Conservation (phyloP, 805 yeast genomes). For the Candida quercuum region DNA sequence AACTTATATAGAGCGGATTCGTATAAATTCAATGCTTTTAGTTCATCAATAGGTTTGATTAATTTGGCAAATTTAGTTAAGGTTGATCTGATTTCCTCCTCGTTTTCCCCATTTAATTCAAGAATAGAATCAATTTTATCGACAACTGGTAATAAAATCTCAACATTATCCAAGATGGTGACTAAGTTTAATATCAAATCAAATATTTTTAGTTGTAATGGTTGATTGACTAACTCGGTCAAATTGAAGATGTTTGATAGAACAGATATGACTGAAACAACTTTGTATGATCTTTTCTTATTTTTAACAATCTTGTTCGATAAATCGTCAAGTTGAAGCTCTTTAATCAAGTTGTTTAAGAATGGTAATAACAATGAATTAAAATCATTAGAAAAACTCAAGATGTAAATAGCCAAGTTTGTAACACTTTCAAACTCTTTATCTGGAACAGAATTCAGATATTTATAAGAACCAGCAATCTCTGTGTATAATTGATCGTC, state of each 20-base stretch:
- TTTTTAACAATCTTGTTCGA: conserved; percentile 2
- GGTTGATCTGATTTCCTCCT: conserved; percentile 1
- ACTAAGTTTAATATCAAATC: conserved; percentile 7
- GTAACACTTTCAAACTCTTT: conserved; percentile 22
- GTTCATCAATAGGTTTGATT: conserved; percentile 4
- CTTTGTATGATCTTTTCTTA: conserved; percentile 8
- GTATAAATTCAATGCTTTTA: conserved; percentile 1
- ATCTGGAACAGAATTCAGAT: conserved; percentile 17
- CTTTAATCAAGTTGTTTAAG: conserved; percentile 3
- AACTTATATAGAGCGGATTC: conserved; percentile 1
- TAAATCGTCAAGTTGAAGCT: not conserved
- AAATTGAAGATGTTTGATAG: conserved; percentile 19
- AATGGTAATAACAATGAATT: conserved; percentile 1
- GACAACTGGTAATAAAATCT: conserved; percentile 5
- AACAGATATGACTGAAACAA: conserved; percentile 15
- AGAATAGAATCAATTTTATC: not conserved
- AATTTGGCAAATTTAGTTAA: conserved; percentile 3
- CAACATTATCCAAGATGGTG: conserved; percentile 2
- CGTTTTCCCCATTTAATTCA: not conserved
- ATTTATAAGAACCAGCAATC: conserved; percentile 10
- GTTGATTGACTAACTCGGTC: conserved; percentile 8
- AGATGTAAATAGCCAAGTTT: conserved; percentile 20
- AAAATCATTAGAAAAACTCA: conserved; percentile 8
- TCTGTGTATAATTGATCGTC: conserved; percentile 14
- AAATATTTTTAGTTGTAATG: conserved; percentile 17